These are phyloP conservation scores for Kodamaea derodonti DNA, from an alignment of 1,139 yeast genomes.

Conservation along the genomic window DNA sequence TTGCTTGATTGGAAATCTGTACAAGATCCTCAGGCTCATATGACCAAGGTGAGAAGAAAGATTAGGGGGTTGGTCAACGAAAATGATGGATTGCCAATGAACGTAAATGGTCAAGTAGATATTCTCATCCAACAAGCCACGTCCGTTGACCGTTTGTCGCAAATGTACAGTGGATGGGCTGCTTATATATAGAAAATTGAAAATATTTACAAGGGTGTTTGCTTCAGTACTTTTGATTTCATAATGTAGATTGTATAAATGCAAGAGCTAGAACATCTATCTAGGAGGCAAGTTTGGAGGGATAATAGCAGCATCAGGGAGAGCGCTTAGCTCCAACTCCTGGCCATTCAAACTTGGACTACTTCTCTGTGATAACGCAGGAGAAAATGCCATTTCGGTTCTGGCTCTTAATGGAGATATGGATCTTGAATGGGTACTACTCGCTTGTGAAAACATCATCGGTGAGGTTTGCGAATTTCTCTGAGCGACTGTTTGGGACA, in stretches of 20 bases:
- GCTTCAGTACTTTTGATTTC: too few relatives aligned
- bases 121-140: conserved; percentile 82
- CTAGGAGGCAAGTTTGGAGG: conserved; percentile 2
- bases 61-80: conserved; percentile 76
- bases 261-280: background rate
- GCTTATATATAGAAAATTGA: conserved; percentile 42
- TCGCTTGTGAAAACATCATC: background rate
- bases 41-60: conserved; percentile 71
- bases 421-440: background rate
- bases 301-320: background rate
- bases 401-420: background rate
- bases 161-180: conserved; percentile 96
- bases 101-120: conserved; percentile 92
- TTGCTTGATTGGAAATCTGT: conserved; percentile 65
- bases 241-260: background rate
- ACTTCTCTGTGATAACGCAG: background rate
- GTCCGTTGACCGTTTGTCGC: conserved; percentile 63
- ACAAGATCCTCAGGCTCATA: conserved; percentile 61
- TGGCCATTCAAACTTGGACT: background rate
- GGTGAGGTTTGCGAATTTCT: background rate
- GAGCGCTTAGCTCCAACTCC: background rate
- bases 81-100: conserved; percentile 79
- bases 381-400: background rate
- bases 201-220: background rate
- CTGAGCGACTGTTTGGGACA: background rate